Percentiles rank a stretch among this genome's conserved stretches.
Conservation (phyloP, 331 rosid species). For the Quercus lobata region DNA sequence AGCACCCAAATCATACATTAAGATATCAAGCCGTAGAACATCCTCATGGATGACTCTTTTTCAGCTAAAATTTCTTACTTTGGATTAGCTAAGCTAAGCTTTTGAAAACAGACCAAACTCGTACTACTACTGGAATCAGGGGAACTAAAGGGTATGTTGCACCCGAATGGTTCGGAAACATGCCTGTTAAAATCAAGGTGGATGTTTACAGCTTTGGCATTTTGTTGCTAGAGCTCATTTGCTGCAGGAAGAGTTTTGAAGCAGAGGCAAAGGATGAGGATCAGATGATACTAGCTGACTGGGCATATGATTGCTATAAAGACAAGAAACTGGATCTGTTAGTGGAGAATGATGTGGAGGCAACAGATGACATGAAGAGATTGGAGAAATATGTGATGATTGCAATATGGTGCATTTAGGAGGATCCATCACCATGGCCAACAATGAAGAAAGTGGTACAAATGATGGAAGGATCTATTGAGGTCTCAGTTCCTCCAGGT, state of each 20-base stretch:
- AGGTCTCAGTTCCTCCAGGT: constrained; percentile 3
- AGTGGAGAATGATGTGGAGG: background rate
- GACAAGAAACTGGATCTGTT: background rate
- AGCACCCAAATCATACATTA: constrained; percentile 14
- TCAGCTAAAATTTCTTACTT: constrained; percentile 9
- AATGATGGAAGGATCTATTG: constrained; percentile 21
- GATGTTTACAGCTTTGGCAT: constrained; percentile 16
- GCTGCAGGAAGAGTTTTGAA: constrained; percentile 5
- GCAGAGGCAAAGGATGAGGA: background rate
- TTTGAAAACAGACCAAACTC: background rate
- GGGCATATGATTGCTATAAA: constrained; percentile 14
- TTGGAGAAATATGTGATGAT: background rate
- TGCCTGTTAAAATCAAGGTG: background rate
- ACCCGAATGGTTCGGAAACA: constrained; percentile 15
- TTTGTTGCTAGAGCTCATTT: constrained; percentile 18
- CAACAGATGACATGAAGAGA: background rate
- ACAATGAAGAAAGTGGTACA: constrained; percentile 16
- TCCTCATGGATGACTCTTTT: constrained; percentile 15
- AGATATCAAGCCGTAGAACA: constrained; percentile 18
- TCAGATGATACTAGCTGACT: constrained; percentile 14
- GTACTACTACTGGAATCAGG: background rate
- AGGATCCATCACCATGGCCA: constrained; percentile 12
- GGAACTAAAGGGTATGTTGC: constrained; percentile 31
- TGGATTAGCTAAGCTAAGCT: constrained; percentile 25
- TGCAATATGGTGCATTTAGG: constrained; percentile 23